phyloP scores from a whole-genome alignment of 306 rosid species.

The Trichosanthes truncata region DNA sequence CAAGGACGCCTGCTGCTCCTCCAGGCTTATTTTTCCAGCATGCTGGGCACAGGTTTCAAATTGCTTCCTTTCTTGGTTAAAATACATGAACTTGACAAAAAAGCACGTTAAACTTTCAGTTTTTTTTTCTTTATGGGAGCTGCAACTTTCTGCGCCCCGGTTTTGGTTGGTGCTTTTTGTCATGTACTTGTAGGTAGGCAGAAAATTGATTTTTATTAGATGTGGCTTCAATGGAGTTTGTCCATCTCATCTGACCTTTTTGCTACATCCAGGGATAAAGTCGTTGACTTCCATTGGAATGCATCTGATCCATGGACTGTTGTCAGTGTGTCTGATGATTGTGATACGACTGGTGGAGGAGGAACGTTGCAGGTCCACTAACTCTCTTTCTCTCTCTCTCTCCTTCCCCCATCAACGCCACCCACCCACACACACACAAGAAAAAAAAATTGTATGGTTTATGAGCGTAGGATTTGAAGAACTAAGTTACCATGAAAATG shows the following conservation, averaged over 20 bases:
- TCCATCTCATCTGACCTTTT: not conserved
- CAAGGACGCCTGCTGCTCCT: constrained; percentile 51
- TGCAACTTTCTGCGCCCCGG: no score
- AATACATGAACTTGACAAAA: not conserved
- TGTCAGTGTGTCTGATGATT: constrained; percentile 96
- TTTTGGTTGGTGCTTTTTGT: no score
- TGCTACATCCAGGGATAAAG: constrained; percentile 61
- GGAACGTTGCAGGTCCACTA: constrained; percentile 84
- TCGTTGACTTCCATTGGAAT: constrained; percentile 93
- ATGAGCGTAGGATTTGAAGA: not conserved
- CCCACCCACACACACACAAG: not conserved
- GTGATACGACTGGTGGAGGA: constrained; percentile 96
- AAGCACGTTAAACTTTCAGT: not conserved
- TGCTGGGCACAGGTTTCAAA: constrained; percentile 91
- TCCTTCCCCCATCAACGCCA: not conserved
- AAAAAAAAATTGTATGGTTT: not conserved
- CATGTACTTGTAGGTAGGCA: not conserved
- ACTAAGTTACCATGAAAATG: not conserved
- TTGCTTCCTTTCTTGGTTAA: not conserved
- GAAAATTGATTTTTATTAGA: not conserved
- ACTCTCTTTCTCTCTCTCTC: not conserved
- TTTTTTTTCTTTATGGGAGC: no score
- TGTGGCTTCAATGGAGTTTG: not conserved
- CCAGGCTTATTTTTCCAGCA: constrained; percentile 95
- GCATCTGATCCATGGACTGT: constrained; percentile 95